These are phyloP conservation scores for Tylopilus sp. DNA, from an alignment of 1,284 basidiomycete genomes.

Conservation along the genomic window DNA sequence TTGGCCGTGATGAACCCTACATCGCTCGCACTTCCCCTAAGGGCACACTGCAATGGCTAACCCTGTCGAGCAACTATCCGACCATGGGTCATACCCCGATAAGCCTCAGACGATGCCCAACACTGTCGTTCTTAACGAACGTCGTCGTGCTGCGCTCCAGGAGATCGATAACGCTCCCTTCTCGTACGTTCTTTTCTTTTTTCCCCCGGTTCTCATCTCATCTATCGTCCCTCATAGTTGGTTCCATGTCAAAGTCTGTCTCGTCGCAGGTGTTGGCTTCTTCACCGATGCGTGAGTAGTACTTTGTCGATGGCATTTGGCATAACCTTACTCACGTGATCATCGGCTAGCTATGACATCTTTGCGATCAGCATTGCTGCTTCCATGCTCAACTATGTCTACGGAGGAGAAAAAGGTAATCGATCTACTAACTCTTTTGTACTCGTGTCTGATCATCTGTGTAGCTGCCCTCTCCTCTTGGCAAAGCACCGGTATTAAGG, in stretches of 20 bases:
- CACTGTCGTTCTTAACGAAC: constrained; percentile 49
- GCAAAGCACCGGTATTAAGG: constrained; percentile 83
- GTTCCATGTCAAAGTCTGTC: constrained; percentile 78
- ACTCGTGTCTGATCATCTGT: not conserved
- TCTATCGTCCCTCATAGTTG: constrained; percentile 47
- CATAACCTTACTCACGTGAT: not conserved
- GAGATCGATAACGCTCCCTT: constrained; percentile 84
- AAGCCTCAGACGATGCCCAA: constrained; percentile 22
- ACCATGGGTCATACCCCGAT: constrained; percentile 42
- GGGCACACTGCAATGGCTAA: constrained; percentile 26
- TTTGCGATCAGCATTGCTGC: constrained; percentile 84
- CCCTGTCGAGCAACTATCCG: constrained; percentile 36
- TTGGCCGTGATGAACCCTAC: not conserved
- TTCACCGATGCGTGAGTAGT: constrained; percentile 82
- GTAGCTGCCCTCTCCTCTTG: constrained; percentile 56
- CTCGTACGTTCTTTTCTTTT: constrained; percentile 53
- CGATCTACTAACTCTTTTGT: not conserved
- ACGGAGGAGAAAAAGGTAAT: constrained; percentile 52
- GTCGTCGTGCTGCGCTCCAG: constrained; percentile 76
- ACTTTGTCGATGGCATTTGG: constrained; percentile 8
- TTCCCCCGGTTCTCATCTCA: not conserved
- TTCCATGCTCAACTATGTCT: constrained; percentile 82
- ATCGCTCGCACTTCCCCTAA: not conserved
- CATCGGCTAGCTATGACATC: constrained; percentile 66
- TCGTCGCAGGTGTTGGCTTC: constrained; percentile 85